phyloP scores from a whole-genome alignment of 257 asterid species.

The Solanum lignicaule region DNA sequence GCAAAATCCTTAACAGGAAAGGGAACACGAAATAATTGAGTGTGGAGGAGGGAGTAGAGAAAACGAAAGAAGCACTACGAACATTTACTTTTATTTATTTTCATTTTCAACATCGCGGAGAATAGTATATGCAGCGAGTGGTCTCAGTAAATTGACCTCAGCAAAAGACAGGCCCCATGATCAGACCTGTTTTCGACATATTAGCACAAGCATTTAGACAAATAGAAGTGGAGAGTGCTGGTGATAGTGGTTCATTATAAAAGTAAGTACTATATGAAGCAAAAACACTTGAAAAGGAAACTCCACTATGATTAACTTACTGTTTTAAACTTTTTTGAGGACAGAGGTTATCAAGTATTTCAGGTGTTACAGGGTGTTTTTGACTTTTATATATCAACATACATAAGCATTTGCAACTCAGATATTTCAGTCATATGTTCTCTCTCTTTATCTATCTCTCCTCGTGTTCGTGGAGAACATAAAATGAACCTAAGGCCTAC shows the following conservation, averaged over 20 bases:
- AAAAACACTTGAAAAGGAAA: constrained; percentile 16
- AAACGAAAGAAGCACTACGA: background rate
- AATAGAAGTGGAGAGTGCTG: constrained; percentile 17
- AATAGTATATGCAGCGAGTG: background rate
- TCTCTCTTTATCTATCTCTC: background rate
- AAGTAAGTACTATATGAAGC: constrained; percentile 13
- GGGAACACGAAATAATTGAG: background rate
- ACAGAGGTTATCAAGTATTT: constrained; percentile 5
- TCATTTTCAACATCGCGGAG: background rate
- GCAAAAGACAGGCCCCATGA: constrained; percentile 11
- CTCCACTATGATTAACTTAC: constrained; percentile 14
- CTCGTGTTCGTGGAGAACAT: background rate
- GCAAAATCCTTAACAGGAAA: background rate
- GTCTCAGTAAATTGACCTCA: constrained; percentile 3
- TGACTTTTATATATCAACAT: background rate
- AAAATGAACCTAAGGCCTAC: background rate
- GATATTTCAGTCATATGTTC: background rate
- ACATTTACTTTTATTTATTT: background rate
- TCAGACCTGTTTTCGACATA: constrained; percentile 7
- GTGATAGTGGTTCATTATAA: constrained; percentile 38
- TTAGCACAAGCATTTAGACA: constrained; percentile 4
- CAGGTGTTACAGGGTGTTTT: background rate
- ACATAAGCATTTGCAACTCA: background rate
- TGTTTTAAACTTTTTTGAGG: constrained; percentile 9
- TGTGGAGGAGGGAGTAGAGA: background rate